Conservation (phyloP, 148 eudicot genomes). For the Rhododendron mucronatum region DNA sequence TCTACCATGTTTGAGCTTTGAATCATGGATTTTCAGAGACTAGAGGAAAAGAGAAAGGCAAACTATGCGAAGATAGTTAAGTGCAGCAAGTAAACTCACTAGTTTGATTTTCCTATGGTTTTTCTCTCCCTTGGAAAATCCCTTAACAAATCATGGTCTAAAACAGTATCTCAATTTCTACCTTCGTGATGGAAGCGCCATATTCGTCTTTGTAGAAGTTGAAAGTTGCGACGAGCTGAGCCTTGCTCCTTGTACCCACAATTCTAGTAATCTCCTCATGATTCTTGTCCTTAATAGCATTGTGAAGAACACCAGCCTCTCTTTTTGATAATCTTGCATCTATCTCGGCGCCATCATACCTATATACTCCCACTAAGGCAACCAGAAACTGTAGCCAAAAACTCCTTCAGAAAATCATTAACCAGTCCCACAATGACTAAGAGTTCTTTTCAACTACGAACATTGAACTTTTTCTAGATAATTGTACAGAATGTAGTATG, state of each 20-base stretch:
- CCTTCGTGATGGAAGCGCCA: slow-evolving; percentile 72
- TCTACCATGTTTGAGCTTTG: neutral
- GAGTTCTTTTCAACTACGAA: neutral
- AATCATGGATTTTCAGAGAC: neutral
- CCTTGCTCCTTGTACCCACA: slow-evolving; percentile 74
- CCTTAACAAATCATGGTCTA: neutral
- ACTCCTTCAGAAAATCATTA: neutral
- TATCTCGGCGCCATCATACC: slow-evolving; percentile 55
- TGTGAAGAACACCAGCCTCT: slow-evolving; percentile 61
- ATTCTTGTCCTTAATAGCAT: slow-evolving; percentile 49
- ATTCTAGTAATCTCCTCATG: slow-evolving; percentile 72
- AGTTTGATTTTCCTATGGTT: neutral
- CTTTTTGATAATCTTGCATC: slow-evolving; percentile 46
- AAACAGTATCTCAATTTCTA: neutral
- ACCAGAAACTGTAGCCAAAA: slow-evolving; percentile 53
- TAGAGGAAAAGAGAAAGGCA: neutral
- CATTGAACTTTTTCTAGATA: too few species aligned
- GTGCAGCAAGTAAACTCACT: neutral
- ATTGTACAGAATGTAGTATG: too few species aligned
- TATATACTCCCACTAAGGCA: slow-evolving; percentile 55
- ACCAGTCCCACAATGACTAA: neutral
- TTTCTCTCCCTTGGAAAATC: neutral
- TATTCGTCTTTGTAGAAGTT: slow-evolving; percentile 67
- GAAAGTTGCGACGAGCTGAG: slow-evolving; percentile 71
- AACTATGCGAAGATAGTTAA: neutral